phyloP scores from a whole-genome alignment of 306 rosid species.

The Sindora glabra region DNA sequence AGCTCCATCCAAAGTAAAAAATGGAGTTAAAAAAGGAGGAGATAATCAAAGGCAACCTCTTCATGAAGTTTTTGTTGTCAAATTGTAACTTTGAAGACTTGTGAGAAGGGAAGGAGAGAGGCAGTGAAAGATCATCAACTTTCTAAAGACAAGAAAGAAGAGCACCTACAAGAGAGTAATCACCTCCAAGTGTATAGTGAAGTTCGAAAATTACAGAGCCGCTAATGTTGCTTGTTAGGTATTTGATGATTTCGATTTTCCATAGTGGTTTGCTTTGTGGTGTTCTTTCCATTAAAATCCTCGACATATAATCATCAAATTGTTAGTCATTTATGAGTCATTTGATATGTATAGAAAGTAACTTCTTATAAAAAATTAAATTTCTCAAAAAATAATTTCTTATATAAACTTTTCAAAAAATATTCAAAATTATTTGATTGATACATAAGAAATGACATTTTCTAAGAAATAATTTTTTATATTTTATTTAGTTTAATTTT shows the following conservation, averaged over 20 bases:
- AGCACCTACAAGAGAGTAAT: conserved; percentile 47
- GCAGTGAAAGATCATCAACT: conserved; percentile 46
- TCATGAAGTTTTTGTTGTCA: neutral
- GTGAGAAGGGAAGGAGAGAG: conserved; percentile 44
- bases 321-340: too few relatives aligned
- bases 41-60: neutral
- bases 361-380: too few relatives aligned
- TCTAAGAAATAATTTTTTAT: too few relatives aligned
- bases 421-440: too few relatives aligned
- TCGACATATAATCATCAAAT: conserved; percentile 30
- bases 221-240: conserved; percentile 42
- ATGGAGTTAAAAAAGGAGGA: conserved; percentile 9
- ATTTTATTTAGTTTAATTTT: too few relatives aligned
- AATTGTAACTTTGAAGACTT: neutral
- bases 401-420: too few relatives aligned
- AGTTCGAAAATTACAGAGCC: conserved; percentile 30
- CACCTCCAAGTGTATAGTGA: conserved; percentile 63
- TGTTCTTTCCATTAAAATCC: conserved; percentile 4
- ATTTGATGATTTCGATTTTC: conserved; percentile 46
- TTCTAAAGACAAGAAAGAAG: conserved; percentile 49
- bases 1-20: conserved; percentile 30
- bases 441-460: too few relatives aligned
- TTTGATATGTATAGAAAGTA: too few relatives aligned
- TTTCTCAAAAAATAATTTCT: too few relatives aligned
- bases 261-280: conserved; percentile 38